phyloP scores from a whole-genome alignment of 1,284 basidiomycete species.

The Cutaneotrichosporon daszewskae region DNA sequence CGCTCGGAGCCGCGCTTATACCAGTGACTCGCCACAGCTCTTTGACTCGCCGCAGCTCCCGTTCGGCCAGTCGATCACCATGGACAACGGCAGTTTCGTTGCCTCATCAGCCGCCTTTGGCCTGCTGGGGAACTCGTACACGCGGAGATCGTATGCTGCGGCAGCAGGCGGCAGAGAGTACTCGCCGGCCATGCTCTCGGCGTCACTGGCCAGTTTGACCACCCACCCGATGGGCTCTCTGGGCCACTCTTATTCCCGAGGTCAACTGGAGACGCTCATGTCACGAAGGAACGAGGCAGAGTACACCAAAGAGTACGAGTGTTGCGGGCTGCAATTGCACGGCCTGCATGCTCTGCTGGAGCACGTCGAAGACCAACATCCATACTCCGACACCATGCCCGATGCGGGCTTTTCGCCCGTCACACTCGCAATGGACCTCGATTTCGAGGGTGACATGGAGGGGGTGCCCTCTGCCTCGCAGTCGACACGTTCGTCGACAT shows the following conservation, averaged over 20 bases:
- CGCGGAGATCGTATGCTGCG: slow-evolving; percentile 39
- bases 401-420: slow-evolving; percentile 34
- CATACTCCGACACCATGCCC: slow-evolving; percentile 30
- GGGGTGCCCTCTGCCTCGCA: slow-evolving; percentile 19
- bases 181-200: slow-evolving; percentile 24
- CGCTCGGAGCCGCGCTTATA: slow-evolving; percentile 3
- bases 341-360: slow-evolving; percentile 42
- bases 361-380: slow-evolving; percentile 44
- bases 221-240: slow-evolving; percentile 20
- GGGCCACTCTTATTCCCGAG: slow-evolving; percentile 33
- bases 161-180: slow-evolving; percentile 26
- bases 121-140: slow-evolving; percentile 24
- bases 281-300: slow-evolving; percentile 33
- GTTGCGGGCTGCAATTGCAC: slow-evolving; percentile 33
- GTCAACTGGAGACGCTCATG: slow-evolving; percentile 37
- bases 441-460: slow-evolving; percentile 32
- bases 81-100: slow-evolving; percentile 38
- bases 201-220: slow-evolving; percentile 40
- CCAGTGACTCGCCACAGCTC: slow-evolving; percentile 28
- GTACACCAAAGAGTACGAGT: slow-evolving; percentile 38
- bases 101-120: slow-evolving; percentile 31
- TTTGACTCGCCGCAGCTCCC: slow-evolving; percentile 32
- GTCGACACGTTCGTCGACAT: slow-evolving; percentile 33
- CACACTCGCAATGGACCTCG: slow-evolving; percentile 41
- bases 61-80: slow-evolving; percentile 38